These are phyloP conservation scores for Zygosaccharomyces bisporus DNA, from an alignment of 805 yeast species.

Conservation along the genomic window DNA sequence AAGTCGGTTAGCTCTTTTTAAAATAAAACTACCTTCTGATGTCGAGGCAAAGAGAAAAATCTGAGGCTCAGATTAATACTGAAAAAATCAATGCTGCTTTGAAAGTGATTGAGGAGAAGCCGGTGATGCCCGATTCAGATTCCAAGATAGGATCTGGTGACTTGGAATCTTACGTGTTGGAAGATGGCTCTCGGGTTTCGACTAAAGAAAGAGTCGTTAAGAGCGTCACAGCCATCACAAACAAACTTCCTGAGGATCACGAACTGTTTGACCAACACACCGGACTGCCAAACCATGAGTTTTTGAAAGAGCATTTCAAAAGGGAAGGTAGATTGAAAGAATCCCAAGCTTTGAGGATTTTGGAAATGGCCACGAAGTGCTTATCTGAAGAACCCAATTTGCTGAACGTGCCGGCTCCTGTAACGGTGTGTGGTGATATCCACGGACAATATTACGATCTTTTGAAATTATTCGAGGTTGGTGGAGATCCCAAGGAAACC, in stretches of 20 bases:
- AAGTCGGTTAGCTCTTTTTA: background rate
- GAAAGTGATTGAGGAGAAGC: conserved; percentile 51
- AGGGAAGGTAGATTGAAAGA: conserved; percentile 77
- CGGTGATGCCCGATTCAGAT: conserved; percentile 14
- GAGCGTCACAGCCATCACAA: conserved; percentile 63
- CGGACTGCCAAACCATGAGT: conserved; percentile 69
- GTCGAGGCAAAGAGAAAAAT: conserved; percentile 15
- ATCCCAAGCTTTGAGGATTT: conserved; percentile 64
- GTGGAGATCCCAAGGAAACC: conserved; percentile 79
- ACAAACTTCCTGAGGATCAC: conserved; percentile 58
- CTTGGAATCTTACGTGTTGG: conserved; percentile 38
- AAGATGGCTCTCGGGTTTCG: conserved; percentile 47
- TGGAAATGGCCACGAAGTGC: conserved; percentile 59
- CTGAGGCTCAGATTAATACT: conserved; percentile 43
- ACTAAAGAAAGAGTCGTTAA: conserved; percentile 50
- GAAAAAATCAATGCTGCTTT: conserved; percentile 63
- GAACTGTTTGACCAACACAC: conserved; percentile 54
- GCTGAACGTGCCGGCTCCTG: conserved; percentile 81
- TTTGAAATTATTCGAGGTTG: conserved; percentile 86
- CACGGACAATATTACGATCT: conserved; percentile 94
- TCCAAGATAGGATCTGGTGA: conserved; percentile 7
- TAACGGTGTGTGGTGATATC: conserved; percentile 95
- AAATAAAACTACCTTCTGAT: background rate
- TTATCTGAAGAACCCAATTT: conserved; percentile 74
- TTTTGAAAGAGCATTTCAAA: conserved; percentile 68